These are phyloP conservation scores for Arachis stenosperma DNA, from an alignment of 306 rosid genomes.

Conservation along the genomic window DNA sequence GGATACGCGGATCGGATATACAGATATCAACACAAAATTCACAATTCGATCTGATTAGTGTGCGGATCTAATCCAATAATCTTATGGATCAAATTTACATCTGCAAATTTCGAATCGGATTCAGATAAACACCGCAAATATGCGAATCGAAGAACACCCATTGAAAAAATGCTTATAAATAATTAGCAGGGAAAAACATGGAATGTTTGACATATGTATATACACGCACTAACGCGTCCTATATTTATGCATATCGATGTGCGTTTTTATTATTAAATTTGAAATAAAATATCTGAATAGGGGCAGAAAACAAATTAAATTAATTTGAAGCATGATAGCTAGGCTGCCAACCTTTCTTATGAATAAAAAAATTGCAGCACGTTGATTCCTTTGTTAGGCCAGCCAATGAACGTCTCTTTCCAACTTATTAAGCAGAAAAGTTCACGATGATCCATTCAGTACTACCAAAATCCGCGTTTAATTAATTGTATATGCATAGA, in stretches of 20 bases:
- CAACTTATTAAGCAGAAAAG: conserved; percentile 37
- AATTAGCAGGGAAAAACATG: not conserved
- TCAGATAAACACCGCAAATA: too few relatives aligned
- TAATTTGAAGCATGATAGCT: conserved; percentile 28
- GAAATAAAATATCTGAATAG: not conserved
- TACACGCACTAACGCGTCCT: not conserved
- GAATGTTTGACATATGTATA: conserved; percentile 4
- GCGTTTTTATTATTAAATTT: not conserved
- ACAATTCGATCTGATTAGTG: too few relatives aligned
- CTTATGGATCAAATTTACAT: too few relatives aligned
- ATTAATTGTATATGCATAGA: conserved; percentile 29
- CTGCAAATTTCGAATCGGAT: too few relatives aligned
- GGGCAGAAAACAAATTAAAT: conserved; percentile 31
- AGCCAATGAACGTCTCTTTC: conserved; percentile 50
- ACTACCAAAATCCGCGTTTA: conserved; percentile 28
- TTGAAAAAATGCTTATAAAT: too few relatives aligned
- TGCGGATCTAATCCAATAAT: too few relatives aligned
- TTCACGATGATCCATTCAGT: conserved; percentile 46
- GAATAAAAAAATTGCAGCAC: conserved; percentile 36
- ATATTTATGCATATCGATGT: not conserved
- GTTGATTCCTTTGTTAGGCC: conserved; percentile 42
- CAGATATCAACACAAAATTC: too few relatives aligned
- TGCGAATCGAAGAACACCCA: too few relatives aligned
- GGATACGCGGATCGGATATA: too few relatives aligned
- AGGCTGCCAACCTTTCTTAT: conserved; percentile 26